Evolutionary conservation across 2,329 filamentous ascomycete species (phyloP).

Genomic region (Alternaria consortialis): DNA sequence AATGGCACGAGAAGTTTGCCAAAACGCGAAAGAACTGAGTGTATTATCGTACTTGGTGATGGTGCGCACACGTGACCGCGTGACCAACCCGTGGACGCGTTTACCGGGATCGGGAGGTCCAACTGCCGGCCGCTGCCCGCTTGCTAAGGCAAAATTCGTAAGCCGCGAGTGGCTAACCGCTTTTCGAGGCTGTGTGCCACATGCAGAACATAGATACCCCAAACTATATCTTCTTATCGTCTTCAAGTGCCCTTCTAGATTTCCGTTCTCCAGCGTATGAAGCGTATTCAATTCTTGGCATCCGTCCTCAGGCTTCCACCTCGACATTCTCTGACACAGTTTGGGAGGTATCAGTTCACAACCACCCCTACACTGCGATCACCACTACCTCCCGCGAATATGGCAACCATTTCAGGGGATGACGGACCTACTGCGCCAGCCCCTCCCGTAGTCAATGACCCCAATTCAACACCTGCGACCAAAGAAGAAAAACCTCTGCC

Average conservation of each 20-base stretch:
- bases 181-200: slow-evolving; percentile 8
- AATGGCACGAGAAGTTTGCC: slow-evolving; percentile 53
- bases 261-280: slow-evolving; percentile 13
- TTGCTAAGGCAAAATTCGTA: slow-evolving; percentile 28
- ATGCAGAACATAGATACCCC: slow-evolving; percentile 15
- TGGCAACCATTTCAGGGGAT: slow-evolving; percentile 12
- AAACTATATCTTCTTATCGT: not conserved
- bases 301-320: slow-evolving; percentile 6
- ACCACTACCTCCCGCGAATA: slow-evolving; percentile 2
- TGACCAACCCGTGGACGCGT: slow-evolving; percentile 9
- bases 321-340: not conserved
- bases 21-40: slow-evolving; percentile 45
- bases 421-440: slow-evolving; percentile 8
- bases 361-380: slow-evolving; percentile 5
- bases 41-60: not conserved
- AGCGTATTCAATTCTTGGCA: slow-evolving; percentile 9
- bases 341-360: not conserved
- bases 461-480: not conserved
- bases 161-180: slow-evolving; percentile 27
- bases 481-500: slow-evolving; percentile 59
- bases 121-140: slow-evolving; percentile 24
- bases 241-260: not conserved
- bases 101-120: slow-evolving; percentile 16
- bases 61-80: slow-evolving; percentile 18
- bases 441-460: slow-evolving; percentile 8